Conservation (phyloP, 2,329 filamentous ascomycete species). For the Sclerotinia borealis region DNA sequence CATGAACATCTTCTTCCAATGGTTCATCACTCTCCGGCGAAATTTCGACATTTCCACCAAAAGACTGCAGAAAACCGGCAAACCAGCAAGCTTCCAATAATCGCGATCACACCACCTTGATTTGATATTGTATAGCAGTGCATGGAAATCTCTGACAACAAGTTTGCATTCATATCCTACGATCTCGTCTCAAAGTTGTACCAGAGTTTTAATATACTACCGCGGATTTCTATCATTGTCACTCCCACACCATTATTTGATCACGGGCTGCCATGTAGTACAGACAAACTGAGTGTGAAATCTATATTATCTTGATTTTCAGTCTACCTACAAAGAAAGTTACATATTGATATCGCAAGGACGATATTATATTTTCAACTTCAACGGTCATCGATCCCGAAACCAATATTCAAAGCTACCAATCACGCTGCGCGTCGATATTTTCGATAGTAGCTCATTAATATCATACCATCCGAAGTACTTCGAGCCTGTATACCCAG, state of each 20-base stretch:
- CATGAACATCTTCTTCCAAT: constrained; percentile 2
- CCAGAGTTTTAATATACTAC: constrained; percentile 1
- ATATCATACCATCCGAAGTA: not conserved
- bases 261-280: constrained; percentile 26
- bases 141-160: not conserved
- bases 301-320: constrained; percentile 18
- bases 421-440: not conserved
- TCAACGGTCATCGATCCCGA: not conserved
- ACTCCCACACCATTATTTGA: constrained; percentile 14
- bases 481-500: not conserved
- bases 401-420: not conserved
- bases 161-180: not conserved
- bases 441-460: not conserved
- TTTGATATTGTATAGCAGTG: not conserved
- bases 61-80: not conserved
- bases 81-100: not conserved
- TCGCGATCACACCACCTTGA: not conserved
- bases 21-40: not conserved
- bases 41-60: not conserved
- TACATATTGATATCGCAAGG: not conserved
- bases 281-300: constrained; percentile 18
- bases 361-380: not conserved
- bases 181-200: constrained; percentile 9
- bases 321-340: constrained; percentile 1
- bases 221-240: constrained; percentile 18